Conservation (phyloP, 2,329 filamentous ascomycete species). For the Lomentospora prolificans region DNA sequence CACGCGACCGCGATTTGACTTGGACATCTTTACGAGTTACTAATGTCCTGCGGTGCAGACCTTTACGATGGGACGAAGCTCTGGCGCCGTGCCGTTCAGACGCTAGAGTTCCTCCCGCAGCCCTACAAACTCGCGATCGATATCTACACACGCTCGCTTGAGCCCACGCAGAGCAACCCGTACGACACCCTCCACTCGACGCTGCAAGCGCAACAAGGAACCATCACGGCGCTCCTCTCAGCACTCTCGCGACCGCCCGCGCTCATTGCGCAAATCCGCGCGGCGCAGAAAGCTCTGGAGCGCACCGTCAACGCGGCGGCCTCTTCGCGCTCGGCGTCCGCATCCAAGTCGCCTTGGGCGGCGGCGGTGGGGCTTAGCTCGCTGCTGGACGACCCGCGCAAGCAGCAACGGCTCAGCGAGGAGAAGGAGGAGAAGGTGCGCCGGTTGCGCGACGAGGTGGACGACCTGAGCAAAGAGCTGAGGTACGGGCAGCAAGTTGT, state of each 20-base stretch:
- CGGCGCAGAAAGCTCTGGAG: constrained; percentile 66
- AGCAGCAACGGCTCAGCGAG: constrained; percentile 67
- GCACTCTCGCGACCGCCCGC: constrained; percentile 71
- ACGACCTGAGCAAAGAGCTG: constrained; percentile 69
- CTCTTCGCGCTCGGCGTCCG: neutral
- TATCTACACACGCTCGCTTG: constrained; percentile 57
- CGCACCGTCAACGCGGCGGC: constrained; percentile 56
- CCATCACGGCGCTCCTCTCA: constrained; percentile 69
- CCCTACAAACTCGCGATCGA: constrained; percentile 62
- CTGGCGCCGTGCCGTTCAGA: constrained; percentile 40
- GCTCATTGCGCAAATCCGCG: constrained; percentile 67
- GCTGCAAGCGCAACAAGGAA: constrained; percentile 71
- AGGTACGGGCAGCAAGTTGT: constrained; percentile 91
- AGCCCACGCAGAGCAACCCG: constrained; percentile 63
- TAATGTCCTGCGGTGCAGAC: constrained; percentile 39
- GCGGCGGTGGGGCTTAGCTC: constrained; percentile 56
- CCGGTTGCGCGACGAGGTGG: constrained; percentile 59
- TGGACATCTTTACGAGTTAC: neutral
- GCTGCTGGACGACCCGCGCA: constrained; percentile 77
- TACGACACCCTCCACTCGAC: constrained; percentile 63
- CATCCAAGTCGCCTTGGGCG: constrained; percentile 57
- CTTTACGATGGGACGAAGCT: constrained; percentile 55
- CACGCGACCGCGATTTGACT: neutral
- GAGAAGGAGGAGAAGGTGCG: constrained; percentile 76
- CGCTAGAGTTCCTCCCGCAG: constrained; percentile 57